These are phyloP conservation scores for Toxoplasma gondii DNA, from an alignment of 169 alveolate genomes.

Conservation along the genomic window DNA sequence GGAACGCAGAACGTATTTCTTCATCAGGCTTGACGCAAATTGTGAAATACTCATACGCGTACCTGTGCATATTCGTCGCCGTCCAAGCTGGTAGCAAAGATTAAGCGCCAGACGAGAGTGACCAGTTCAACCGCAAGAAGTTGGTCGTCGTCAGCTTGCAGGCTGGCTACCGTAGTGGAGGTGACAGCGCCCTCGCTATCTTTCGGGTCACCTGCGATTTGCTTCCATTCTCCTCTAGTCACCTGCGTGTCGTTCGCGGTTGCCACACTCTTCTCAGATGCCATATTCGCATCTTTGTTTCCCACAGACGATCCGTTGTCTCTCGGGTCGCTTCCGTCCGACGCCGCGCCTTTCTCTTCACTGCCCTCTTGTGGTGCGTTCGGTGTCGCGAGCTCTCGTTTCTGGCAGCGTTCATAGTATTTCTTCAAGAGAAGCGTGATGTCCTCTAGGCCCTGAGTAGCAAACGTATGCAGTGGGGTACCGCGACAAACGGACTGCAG, in stretches of 20 bases:
- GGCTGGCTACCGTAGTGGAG: not conserved
- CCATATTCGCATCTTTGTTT: not conserved
- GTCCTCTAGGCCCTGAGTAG: conserved; percentile 3
- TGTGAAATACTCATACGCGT: not conserved
- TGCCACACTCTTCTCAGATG: not conserved
- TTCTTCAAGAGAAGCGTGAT: conserved; percentile 21
- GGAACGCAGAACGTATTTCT: too few species aligned
- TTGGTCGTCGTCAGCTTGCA: not conserved
- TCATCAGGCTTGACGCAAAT: too few species aligned
- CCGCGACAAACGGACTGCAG: not conserved
- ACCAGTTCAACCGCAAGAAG: conserved; percentile 30
- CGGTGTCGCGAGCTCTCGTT: not conserved
- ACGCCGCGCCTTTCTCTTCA: not conserved
- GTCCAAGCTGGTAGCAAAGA: conserved; percentile 51
- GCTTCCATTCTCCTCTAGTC: not conserved
- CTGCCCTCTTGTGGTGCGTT: not conserved
- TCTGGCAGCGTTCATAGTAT: conserved; percentile 1
- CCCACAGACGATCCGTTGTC: not conserved
- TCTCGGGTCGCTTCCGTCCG: not conserved
- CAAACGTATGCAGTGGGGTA: not conserved
- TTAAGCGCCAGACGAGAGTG: conserved; percentile 41
- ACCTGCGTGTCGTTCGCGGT: not conserved
- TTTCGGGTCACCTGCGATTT: not conserved
- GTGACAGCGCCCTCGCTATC: not conserved
- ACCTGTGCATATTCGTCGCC: conserved; percentile 55